These are phyloP conservation scores for Salix suchowensis DNA, from an alignment of 345 rosid genomes.

Conservation along the genomic window DNA sequence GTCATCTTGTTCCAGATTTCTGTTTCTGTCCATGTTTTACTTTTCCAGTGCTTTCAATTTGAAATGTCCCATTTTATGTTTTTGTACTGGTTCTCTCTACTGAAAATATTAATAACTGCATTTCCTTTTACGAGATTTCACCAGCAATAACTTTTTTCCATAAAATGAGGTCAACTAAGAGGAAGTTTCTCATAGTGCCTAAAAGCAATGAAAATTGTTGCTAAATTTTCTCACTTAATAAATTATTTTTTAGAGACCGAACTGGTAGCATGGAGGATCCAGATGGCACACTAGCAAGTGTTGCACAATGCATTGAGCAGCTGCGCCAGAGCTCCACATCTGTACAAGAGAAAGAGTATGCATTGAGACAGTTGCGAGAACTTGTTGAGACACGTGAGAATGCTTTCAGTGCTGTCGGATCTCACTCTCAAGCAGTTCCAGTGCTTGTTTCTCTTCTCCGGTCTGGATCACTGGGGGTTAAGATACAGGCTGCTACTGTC, in stretches of 20 bases:
- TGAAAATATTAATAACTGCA: not conserved
- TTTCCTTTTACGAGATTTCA: not conserved
- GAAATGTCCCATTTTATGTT: not conserved
- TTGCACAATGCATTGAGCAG: constrained; percentile 98
- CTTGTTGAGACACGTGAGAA: constrained; percentile 90
- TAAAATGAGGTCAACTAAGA: not conserved
- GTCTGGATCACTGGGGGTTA: constrained; percentile 86
- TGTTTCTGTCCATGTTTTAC: not conserved
- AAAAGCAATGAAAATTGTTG: constrained; percentile 6
- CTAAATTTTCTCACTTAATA: constrained; percentile 17
- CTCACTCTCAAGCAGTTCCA: constrained; percentile 99
- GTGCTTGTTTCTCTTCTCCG: constrained; percentile 99
- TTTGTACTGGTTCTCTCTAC: not conserved
- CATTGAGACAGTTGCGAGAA: constrained; percentile 82
- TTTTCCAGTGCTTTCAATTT: not conserved
- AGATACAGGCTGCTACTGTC: constrained; percentile 93
- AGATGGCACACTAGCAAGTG: constrained; percentile 98
- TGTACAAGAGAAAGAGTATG: constrained; percentile 83
- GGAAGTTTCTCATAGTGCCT: not conserved
- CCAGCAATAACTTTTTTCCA: not conserved
- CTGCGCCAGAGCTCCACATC: constrained; percentile 84
- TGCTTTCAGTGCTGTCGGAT: constrained; percentile 98
- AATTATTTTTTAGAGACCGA: constrained; percentile 67
- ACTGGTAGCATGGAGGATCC: constrained; percentile 97
- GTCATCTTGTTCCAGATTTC: not conserved